Evolutionary conservation across 768 basidiomycete species (phyloP).

Genomic region (Megacollybia marginata): DNA sequence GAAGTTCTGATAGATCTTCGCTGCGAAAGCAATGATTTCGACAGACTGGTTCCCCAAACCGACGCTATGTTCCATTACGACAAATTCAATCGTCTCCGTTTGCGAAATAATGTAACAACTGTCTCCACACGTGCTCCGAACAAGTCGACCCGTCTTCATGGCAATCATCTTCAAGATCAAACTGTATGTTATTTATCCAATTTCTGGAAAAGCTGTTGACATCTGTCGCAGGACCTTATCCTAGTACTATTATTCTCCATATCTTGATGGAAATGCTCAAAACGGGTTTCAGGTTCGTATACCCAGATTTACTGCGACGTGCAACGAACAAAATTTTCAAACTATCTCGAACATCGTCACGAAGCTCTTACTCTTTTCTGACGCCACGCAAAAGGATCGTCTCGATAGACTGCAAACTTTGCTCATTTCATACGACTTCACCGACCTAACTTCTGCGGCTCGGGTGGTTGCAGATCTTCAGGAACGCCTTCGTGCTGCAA

Average conservation of each 20-base stretch:
- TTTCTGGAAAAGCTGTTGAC: too few relatives aligned
- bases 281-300: slow-evolving; percentile 78
- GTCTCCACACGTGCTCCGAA: slow-evolving; percentile 28
- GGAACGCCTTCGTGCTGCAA: slow-evolving; percentile 55
- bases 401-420: slow-evolving; percentile 75
- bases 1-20: slow-evolving; percentile 85
- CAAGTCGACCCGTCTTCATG: slow-evolving; percentile 26
- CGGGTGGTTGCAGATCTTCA: slow-evolving; percentile 69
- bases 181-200: slow-evolving; percentile 35
- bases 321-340: slow-evolving; percentile 74
- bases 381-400: slow-evolving; percentile 75
- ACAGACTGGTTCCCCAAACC: slow-evolving; percentile 86
- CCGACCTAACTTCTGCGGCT: slow-evolving; percentile 64
- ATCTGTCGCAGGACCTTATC: too few relatives aligned
- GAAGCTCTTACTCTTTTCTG: slow-evolving; percentile 83
- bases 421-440: slow-evolving; percentile 84
- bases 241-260: neutral
- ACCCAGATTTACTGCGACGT: slow-evolving; percentile 82
- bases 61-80: slow-evolving; percentile 83
- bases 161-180: slow-evolving; percentile 54
- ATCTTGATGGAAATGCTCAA: slow-evolving; percentile 26
- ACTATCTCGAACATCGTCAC: slow-evolving; percentile 84
- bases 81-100: slow-evolving; percentile 87
- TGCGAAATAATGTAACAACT: slow-evolving; percentile 65
- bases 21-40: slow-evolving; percentile 76